Evolutionary conservation across 1,139 yeast species (phyloP).

Genomic region (Kodamaea sp.): DNA sequence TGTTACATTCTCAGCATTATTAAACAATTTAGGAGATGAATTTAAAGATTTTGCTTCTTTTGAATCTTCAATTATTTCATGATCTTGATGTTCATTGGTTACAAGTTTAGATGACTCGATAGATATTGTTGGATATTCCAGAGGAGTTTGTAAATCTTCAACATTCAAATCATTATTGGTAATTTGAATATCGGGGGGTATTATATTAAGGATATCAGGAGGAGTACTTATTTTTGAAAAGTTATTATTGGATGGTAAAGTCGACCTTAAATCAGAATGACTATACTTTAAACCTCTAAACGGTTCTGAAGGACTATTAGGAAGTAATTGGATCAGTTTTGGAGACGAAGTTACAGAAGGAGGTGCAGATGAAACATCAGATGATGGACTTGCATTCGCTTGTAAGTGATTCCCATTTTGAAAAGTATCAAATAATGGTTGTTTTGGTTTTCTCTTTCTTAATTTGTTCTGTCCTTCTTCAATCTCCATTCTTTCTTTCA

Average conservation of each 20-base stretch:
- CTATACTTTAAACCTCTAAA: conserved; percentile 10
- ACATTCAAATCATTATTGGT: too few species aligned
- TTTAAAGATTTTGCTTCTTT: too few species aligned
- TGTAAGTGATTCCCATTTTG: conserved; percentile 7
- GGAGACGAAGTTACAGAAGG: not conserved
- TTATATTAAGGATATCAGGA: too few species aligned
- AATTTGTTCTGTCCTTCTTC: conserved; percentile 34
- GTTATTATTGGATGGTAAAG: not conserved
- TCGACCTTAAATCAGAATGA: conserved; percentile 9
- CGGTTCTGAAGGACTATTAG: conserved; percentile 5
- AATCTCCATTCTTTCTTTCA: conserved; percentile 25
- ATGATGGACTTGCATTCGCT: not conserved
- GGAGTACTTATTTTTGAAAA: too few species aligned
- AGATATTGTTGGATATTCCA: too few species aligned
- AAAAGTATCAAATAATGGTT: conserved; percentile 2
- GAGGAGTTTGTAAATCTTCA: too few species aligned
- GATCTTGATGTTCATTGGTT: too few species aligned
- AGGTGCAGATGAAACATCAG: not conserved
- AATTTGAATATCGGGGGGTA: too few species aligned
- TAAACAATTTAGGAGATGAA: too few species aligned
- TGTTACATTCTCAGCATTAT: too few species aligned
- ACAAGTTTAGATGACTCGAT: too few species aligned
- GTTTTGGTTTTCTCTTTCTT: conserved; percentile 27
- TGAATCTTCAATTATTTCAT: too few species aligned
- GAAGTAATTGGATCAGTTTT: not conserved